These are phyloP conservation scores for Auricularia heimuer DNA, from an alignment of 768 basidiomycete species.

Conservation along the genomic window DNA sequence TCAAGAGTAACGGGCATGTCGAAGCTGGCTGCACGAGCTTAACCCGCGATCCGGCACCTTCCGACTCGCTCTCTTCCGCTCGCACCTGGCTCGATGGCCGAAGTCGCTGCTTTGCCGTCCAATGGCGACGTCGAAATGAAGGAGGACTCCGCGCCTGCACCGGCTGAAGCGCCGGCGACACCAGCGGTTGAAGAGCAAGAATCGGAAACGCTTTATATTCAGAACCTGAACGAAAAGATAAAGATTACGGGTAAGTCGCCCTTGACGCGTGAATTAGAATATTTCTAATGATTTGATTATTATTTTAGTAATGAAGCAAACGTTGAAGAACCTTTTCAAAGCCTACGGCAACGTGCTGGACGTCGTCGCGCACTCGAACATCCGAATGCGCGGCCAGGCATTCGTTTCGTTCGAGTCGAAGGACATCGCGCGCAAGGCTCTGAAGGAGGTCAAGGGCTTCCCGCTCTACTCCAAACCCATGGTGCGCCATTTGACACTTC, in stretches of 20 bases:
- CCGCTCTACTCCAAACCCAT: conserved; percentile 95
- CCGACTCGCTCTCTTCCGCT: neutral
- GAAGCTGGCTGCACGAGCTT: neutral
- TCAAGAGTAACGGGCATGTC: neutral
- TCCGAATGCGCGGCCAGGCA: conserved; percentile 97
- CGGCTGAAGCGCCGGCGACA: conserved; percentile 4
- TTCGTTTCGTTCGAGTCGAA: conserved; percentile 85
- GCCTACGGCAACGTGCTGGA: conserved; percentile 88
- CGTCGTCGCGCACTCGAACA: conserved; percentile 89
- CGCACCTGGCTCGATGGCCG: neutral
- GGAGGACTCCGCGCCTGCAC: conserved; percentile 1
- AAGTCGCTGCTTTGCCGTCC: neutral
- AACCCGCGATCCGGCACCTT: neutral
- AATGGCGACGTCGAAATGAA: neutral
- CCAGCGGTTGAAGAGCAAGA: conserved; percentile 18
- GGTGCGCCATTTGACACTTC: conserved; percentile 36
- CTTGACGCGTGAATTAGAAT: neutral
- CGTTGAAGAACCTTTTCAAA: conserved; percentile 82
- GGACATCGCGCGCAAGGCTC: conserved; percentile 76
- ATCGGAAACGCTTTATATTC: conserved; percentile 88
- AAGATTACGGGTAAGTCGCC: conserved; percentile 55
- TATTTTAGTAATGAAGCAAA: conserved; percentile 70
- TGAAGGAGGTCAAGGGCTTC: conserved; percentile 89
- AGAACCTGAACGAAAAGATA: conserved; percentile 93
- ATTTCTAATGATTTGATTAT: no score